Evolutionary conservation across 2,329 filamentous ascomycete species (phyloP), one percentile per base, ranked within the genome.

Genomic region (Scopulariopsis brevicaulis): DNA sequence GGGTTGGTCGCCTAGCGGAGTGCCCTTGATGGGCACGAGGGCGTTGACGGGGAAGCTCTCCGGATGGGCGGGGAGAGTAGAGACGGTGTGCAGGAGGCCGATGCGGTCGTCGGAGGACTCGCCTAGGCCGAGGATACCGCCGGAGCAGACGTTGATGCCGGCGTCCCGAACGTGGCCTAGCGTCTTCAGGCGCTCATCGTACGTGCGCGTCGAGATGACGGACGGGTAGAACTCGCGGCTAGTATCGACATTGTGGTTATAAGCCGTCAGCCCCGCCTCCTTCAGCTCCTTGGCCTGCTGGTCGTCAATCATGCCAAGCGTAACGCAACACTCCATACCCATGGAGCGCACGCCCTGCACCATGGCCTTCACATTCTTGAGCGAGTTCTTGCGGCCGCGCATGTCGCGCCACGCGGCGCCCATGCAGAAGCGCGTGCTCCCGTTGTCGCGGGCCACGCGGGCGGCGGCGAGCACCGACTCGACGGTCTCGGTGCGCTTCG

Each of bases 201-300:
- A 96, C 8, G 82, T 85, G 43, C 91, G 79, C 0, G 91, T 96
- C 1, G 89, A 88, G 71, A 96, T 96, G 65, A 96, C 81, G 46
- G 79, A 85, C 0, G 91, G 90, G 68, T 96, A 96, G 71, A 90
- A 90, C 74, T 96, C 91, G 64, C 91, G 82, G 58, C 86, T 90
- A 1, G 91, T 96, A 73, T 96, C 91, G 63, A 96, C 80, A 69
- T 96, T 96, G 78, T 96, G 91, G 74, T 96, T 96, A 73, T 96
- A 96, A 0, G 91, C 91, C 18, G 91, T 96, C 65, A 96, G 73
- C 0, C 91, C 91, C 0, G 90, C 91, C 1, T 84, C 83, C 68
- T 90, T 91, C 63, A 96, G 80, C 73, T 94, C 88, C 66, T 82
- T 81, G 32, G 91, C 91, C 75, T 96, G 90, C 63, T 79, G 77